A percentile compares a stretch with the other conserved stretches of the same genome.
phyloP scores from a whole-genome alignment of 164 flowering plant species.

The Chloranthus sessilifolius region DNA sequence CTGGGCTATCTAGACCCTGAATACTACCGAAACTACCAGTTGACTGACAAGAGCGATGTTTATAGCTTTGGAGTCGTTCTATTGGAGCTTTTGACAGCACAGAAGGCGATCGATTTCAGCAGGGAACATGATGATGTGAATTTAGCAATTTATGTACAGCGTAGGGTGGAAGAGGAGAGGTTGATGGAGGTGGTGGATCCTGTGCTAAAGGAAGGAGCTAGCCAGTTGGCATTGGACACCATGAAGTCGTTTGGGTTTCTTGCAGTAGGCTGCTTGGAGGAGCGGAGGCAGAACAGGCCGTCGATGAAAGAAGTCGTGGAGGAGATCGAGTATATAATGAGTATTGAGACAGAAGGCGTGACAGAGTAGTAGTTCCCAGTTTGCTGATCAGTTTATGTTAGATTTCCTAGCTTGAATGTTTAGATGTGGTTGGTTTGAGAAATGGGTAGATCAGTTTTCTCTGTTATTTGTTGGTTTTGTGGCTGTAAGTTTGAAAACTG shows the following conservation, averaged over 20 bases:
- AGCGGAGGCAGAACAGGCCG: slow-evolving; percentile 14
- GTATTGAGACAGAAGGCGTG: slow-evolving; percentile 5
- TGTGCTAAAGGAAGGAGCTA: slow-evolving; percentile 4
- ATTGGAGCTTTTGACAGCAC: slow-evolving; percentile 14
- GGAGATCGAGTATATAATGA: slow-evolving; percentile 15
- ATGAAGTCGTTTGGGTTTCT: slow-evolving; percentile 16
- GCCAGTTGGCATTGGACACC: slow-evolving; percentile 6
- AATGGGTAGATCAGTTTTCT: no score
- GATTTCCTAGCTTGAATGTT: no score
- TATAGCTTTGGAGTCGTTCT: slow-evolving; percentile 21
- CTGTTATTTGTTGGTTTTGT: no score
- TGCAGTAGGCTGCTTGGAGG: slow-evolving; percentile 15
- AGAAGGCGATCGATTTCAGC: slow-evolving; percentile 15
- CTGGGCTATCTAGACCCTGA: slow-evolving; percentile 19
- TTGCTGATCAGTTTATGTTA: no score
- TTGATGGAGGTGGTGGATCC: slow-evolving; percentile 11
- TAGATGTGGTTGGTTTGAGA: no score
- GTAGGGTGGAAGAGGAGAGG: slow-evolving; percentile 9
- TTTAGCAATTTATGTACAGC: slow-evolving; percentile 10
- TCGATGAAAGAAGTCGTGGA: slow-evolving; percentile 16
- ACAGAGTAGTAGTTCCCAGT: no score
- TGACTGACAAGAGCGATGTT: slow-evolving; percentile 21
- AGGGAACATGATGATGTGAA: slow-evolving; percentile 13
- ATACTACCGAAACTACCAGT: slow-evolving; percentile 17
- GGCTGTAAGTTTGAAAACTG: no score